Evolutionary conservation across 768 basidiomycete species (phyloP).

Genomic region (Ramaria rubella): DNA sequence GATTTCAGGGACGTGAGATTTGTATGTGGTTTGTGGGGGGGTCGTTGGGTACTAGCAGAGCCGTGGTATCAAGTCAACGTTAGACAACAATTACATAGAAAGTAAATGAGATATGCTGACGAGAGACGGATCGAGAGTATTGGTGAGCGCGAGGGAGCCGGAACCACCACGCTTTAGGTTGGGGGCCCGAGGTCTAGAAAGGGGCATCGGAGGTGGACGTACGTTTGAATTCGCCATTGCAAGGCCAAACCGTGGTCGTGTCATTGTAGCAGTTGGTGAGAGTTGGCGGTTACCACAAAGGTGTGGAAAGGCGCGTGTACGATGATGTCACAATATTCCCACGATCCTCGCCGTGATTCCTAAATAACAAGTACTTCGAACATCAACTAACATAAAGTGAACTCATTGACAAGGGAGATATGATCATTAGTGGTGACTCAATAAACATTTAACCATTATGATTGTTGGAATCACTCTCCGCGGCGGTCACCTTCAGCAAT

Average conservation of each 20-base stretch:
- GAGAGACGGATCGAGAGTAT: not conserved
- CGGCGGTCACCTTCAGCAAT: too few species aligned
- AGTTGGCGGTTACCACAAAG: too few species aligned
- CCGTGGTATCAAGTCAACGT: too few species aligned
- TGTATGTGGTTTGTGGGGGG: constrained; percentile 4
- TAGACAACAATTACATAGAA: not conserved
- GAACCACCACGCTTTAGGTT: not conserved
- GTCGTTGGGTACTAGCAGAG: constrained; percentile 2
- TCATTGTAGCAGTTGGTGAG: not conserved
- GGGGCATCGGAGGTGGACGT: not conserved
- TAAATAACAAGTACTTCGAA: too few species aligned
- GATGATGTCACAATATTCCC: too few species aligned
- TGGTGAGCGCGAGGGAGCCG: not conserved
- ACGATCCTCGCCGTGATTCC: too few species aligned
- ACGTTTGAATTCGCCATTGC: not conserved
- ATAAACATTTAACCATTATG: too few species aligned
- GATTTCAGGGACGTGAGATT: constrained; percentile 40
- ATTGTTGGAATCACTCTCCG: too few species aligned
- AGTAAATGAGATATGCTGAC: not conserved
- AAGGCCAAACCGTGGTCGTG: not conserved
- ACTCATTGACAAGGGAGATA: too few species aligned
- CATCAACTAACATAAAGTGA: too few species aligned
- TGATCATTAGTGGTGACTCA: too few species aligned
- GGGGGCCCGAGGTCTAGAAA: not conserved
- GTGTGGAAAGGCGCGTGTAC: too few species aligned